Percentiles rank a stretch among this genome's conserved stretches.
Evolutionary conservation across 768 basidiomycete species (phyloP).

Genomic region (Lactifluus echinatus): DNA sequence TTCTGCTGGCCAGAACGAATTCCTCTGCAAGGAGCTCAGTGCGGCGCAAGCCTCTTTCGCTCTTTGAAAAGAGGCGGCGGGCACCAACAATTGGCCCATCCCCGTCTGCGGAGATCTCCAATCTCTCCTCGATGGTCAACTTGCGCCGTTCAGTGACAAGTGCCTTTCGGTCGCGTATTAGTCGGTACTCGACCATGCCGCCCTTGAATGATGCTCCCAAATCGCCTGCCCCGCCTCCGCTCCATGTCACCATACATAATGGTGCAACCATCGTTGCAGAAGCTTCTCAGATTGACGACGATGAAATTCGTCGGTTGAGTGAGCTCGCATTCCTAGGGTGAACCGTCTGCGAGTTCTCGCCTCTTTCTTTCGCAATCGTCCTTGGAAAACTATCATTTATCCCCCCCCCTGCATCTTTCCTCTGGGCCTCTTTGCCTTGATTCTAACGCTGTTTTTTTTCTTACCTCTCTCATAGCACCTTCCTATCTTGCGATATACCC

Average conservation of each 20-base stretch:
- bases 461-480: neutral
- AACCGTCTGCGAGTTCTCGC: neutral
- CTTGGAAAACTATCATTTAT: too few relatives aligned
- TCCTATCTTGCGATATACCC: neutral
- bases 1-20: neutral
- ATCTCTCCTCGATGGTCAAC: neutral
- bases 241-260: conserved; percentile 53
- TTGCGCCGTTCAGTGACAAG: conserved; percentile 9
- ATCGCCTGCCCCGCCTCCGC: conserved; percentile 30
- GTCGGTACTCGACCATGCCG: neutral
- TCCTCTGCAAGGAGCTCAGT: too few relatives aligned
- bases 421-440: neutral
- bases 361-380: neutral
- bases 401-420: too few relatives aligned
- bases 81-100: neutral
- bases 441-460: neutral
- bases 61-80: conserved; percentile 2
- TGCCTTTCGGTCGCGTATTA: neutral
- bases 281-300: conserved; percentile 50
- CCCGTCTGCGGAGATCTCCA: neutral
- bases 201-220: neutral
- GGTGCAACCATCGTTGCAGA: conserved; percentile 47
- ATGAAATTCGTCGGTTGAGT: conserved; percentile 58
- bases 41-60: neutral
- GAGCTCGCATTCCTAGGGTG: conserved; percentile 55